Evolutionary conservation across 2,329 filamentous ascomycete species (phyloP).

Genomic region (Aureobasidium vineae): DNA sequence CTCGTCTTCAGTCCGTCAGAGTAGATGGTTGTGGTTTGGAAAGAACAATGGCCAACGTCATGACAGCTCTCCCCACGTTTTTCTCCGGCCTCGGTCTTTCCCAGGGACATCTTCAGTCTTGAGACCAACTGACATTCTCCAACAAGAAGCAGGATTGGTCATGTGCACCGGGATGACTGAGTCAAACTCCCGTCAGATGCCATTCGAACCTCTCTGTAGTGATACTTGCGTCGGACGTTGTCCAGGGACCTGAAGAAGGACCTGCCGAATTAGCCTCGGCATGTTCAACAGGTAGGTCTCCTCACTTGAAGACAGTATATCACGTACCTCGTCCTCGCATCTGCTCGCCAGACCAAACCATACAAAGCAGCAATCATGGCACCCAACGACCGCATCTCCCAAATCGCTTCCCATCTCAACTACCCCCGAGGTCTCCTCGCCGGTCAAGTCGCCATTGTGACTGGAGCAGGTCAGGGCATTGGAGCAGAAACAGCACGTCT

Average conservation of each 20-base stretch:
- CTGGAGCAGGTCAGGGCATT: conserved; percentile 82
- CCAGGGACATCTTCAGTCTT: neutral
- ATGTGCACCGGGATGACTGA: no score
- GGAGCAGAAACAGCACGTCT: conserved; percentile 78
- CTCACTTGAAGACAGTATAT: conserved; percentile 3
- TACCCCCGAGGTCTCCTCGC: conserved; percentile 75
- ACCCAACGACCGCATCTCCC: conserved; percentile 49
- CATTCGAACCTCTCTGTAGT: no score
- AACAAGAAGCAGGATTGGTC: neutral
- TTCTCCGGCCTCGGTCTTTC: conserved; percentile 4
- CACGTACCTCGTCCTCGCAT: neutral
- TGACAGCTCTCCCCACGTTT: conserved; percentile 18
- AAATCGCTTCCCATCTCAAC: conserved; percentile 76
- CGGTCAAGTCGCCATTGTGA: conserved; percentile 83
- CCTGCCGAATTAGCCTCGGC: conserved; percentile 20
- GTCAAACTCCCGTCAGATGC: no score
- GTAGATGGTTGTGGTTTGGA: neutral
- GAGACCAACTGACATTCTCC: neutral
- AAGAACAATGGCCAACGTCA: conserved; percentile 12
- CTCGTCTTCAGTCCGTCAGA: no score
- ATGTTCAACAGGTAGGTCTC: conserved; percentile 9
- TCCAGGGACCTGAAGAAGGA: neutral
- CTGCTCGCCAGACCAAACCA: neutral
- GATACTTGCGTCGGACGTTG: neutral
- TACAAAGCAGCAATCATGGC: neutral